phyloP scores from a whole-genome alignment of 140 eudicot species.

The Ambrosia hybrid region DNA sequence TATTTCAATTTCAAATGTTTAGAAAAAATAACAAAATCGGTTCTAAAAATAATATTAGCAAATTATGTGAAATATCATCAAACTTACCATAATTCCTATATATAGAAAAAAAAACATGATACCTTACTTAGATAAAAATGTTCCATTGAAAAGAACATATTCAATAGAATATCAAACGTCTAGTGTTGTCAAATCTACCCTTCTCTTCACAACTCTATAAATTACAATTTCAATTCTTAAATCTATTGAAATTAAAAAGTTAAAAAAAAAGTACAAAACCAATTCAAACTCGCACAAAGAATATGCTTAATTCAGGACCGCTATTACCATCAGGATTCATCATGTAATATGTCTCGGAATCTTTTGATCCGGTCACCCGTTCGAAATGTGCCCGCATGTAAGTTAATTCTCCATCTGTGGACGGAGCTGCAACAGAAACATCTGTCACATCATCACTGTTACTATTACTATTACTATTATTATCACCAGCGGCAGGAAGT shows the following conservation, averaged over 20 bases:
- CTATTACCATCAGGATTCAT: constrained; percentile 77
- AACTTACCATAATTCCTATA: neutral
- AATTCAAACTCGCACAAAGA: constrained; percentile 61
- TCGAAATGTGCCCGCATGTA: constrained; percentile 83
- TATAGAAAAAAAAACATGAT: neutral
- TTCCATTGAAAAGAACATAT: neutral
- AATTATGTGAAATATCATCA: neutral
- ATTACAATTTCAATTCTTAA: too few species aligned
- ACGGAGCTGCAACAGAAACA: neutral
- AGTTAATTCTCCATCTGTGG: constrained; percentile 66
- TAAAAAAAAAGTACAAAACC: constrained; percentile 7
- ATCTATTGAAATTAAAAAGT: too few species aligned
- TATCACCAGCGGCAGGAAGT: constrained; percentile 40
- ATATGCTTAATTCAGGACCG: constrained; percentile 77
- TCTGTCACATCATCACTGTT: neutral
- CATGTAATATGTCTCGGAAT: constrained; percentile 84
- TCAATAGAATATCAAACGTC: neutral
- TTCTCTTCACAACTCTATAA: neutral
- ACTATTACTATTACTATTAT: neutral
- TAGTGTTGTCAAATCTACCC: neutral
- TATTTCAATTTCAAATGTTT: neutral
- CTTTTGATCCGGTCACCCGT: constrained; percentile 68
- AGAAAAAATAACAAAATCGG: neutral
- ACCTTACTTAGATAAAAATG: neutral
- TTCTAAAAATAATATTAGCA: neutral